These are phyloP conservation scores for Suhomyces bribrorum DNA, from an alignment of 1,139 yeast species.

Conservation along the genomic window DNA sequence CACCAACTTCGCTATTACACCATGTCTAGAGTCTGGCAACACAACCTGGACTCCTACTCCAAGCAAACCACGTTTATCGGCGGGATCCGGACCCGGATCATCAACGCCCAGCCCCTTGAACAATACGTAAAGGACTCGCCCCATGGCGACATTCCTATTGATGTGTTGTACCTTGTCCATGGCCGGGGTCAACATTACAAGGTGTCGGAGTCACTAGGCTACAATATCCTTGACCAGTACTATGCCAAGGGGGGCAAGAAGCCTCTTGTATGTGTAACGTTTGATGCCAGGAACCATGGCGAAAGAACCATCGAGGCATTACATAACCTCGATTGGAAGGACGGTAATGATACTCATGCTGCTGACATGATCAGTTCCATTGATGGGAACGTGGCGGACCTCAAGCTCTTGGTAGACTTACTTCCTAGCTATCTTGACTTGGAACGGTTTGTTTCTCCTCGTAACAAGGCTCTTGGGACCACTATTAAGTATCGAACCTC, in stretches of 20 bases:
- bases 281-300: slow-evolving; percentile 67
- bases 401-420: slow-evolving; percentile 48
- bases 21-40: slow-evolving; percentile 8
- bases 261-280: slow-evolving; percentile 49
- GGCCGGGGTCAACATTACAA: slow-evolving; percentile 34
- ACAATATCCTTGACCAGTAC: slow-evolving; percentile 29
- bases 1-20: background rate
- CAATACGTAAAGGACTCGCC: slow-evolving; percentile 23
- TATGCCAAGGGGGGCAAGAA: slow-evolving; percentile 20
- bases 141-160: slow-evolving; percentile 30
- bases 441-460: slow-evolving; percentile 27
- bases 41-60: slow-evolving; percentile 25
- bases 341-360: slow-evolving; percentile 53
- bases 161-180: slow-evolving; percentile 43
- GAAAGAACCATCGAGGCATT: slow-evolving; percentile 36
- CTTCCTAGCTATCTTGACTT: slow-evolving; percentile 48
- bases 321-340: slow-evolving; percentile 46
- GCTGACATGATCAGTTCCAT: slow-evolving; percentile 54
- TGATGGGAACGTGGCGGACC: slow-evolving; percentile 53
- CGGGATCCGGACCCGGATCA: slow-evolving; percentile 37
- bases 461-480: slow-evolving; percentile 20
- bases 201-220: slow-evolving; percentile 35
- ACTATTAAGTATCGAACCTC: slow-evolving; percentile 33
- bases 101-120: slow-evolving; percentile 31
- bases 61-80: slow-evolving; percentile 30